Evolutionary conservation across 768 basidiomycete genomes (phyloP), one percentile per base, ranked within the genome.

Genomic region (Kwoniella pini): DNA sequence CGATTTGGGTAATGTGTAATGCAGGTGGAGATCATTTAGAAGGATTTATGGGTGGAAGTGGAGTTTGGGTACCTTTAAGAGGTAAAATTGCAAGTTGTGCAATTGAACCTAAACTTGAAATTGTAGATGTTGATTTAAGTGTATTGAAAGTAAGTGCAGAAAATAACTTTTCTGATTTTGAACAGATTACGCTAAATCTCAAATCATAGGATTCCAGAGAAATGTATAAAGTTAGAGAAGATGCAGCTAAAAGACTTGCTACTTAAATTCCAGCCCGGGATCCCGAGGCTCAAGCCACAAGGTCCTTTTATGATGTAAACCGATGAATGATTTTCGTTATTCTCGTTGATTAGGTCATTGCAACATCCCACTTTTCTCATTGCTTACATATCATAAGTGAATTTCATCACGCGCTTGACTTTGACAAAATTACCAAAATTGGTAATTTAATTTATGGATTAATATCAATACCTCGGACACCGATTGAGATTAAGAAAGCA

Each of bases 31-130:
- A 64, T 26, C 33, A 40, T 6, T 24, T 36, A 4, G 66, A 64
- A 24, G 73, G 70, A 4, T 71, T 70, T 57, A 74, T 74, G 60
- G 71, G 75, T 24, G 69, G 71, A 2, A 70, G 68, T 54, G 73
- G 71, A 2, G 64, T 67, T 3, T 77, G 73, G 73, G 60, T 64
- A 17, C 73, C 75, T 0, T 60, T 77, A 19, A 56, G 63, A 39
- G 75, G 75, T 3, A 56, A 61, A 21, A 26, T 77, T 0, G 65
- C 53, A 0, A 28, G 60, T 13, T 62, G 57, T 13, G 55, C 45
- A 1, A 54, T 51, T 17, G 49, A 45, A n/a, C 51, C 28, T 0
- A 57, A 57, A 4, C 15, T 72, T 15, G 45, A 58, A 38, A 24
- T 70, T 2, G 57, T 70, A n/a, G 70, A 74, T 7, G 39, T 76